Percentiles rank a stretch among this genome's conserved stretches.
Conservation (phyloP, 2,329 filamentous ascomycete genomes). For the Paramyrothecium sp. region DNA sequence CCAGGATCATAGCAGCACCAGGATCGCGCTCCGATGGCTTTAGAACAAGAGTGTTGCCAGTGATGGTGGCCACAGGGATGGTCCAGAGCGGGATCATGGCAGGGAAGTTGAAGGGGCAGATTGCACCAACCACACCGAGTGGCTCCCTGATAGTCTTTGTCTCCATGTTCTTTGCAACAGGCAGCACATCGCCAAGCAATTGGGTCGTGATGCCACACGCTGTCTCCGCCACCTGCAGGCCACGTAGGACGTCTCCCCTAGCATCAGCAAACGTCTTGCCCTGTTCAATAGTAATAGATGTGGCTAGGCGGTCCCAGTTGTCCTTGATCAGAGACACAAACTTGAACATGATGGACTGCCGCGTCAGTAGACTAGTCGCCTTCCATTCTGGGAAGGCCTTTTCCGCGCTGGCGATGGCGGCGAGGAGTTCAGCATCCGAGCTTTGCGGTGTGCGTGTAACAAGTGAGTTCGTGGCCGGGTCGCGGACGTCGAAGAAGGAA, state of each 20-base stretch:
- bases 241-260: slow-evolving; percentile 76
- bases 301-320: slow-evolving; percentile 78
- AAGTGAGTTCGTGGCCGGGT: slow-evolving; percentile 78
- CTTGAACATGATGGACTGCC: slow-evolving; percentile 83
- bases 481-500: slow-evolving; percentile 71
- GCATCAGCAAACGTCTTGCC: slow-evolving; percentile 84
- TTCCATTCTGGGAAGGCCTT: slow-evolving; percentile 72
- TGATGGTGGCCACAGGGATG: slow-evolving; percentile 77
- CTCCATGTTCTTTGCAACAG: slow-evolving; percentile 87
- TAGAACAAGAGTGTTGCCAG: slow-evolving; percentile 78
- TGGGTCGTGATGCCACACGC: slow-evolving; percentile 76
- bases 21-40: slow-evolving; percentile 84
- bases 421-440: slow-evolving; percentile 55
- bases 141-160: slow-evolving; percentile 77
- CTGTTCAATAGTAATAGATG: slow-evolving; percentile 81
- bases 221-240: slow-evolving; percentile 79
- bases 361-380: slow-evolving; percentile 64
- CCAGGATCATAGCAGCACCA: slow-evolving; percentile 79
- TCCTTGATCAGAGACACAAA: slow-evolving; percentile 74
- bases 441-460: slow-evolving; percentile 74
- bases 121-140: slow-evolving; percentile 74
- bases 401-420: slow-evolving; percentile 69
- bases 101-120: slow-evolving; percentile 84
- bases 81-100: slow-evolving; percentile 91
- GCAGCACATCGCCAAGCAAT: slow-evolving; percentile 75